Evolutionary conservation across 768 basidiomycete species (phyloP), one percentile per base, ranked within the genome.

Genomic region (Termitomyces eurrhizus): DNA sequence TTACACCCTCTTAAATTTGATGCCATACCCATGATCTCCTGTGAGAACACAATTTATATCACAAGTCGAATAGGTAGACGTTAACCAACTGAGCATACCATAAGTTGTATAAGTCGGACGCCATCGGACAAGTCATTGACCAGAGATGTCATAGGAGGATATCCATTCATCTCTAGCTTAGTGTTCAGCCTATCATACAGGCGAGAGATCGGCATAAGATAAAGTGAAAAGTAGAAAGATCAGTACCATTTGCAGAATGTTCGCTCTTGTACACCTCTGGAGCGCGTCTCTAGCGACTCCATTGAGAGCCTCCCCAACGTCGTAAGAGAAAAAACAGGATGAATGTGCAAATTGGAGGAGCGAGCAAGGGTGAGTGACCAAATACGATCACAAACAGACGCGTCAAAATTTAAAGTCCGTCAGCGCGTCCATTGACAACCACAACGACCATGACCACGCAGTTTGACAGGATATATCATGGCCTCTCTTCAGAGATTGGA

Each of bases 21-120:
- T 68, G 74, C 36, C 24, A 29, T 52, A 85, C 95, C 95, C 93
- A 99, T 96, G 71, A 98, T 96, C 79, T 98, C 96, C 96, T 98
- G 69, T 36, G 62, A 35, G 8, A 33, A 36, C 37, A 56, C 35
- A 63, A 13, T 57, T 60, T 39, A 61, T 45, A 59, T 51, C 13
- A 57, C 37, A 56, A 53, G 44, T 29, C 24, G 16, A 41, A 36
- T 33, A 24, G 50, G 32, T 21, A 29, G 42, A 26, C 33, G 33
- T 26, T 52, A 56, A 36, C 32, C 13, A 52, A 54, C 50, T 44
- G 18, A 49, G 69, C 78, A 64, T 62, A 93, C 95, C 90, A 93
- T 93, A 37, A 99, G 82, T 71, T 98, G 95, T 63, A 98, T 97
- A 45, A 99, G 82, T 62, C 92, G 87, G 21, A 97, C 95, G 37